Conservation (phyloP, 805 yeast genomes). For the Wickerhamiella domercqiae region DNA sequence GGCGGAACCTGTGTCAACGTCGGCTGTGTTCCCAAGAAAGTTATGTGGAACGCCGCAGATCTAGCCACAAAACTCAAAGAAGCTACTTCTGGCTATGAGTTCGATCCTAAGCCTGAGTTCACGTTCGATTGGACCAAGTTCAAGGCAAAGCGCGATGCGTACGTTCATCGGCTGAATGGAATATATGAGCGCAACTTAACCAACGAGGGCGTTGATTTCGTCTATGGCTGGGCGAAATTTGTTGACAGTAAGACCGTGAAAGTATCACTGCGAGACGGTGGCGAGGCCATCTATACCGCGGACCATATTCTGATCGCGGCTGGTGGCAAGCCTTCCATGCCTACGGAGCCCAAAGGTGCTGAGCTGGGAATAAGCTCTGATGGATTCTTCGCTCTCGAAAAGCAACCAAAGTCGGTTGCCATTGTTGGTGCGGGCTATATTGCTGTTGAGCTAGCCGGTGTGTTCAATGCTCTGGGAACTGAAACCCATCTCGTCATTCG, state of each 20-base stretch:
- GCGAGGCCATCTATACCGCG: constrained; percentile 48
- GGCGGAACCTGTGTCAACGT: constrained; percentile 99
- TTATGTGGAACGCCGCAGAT: constrained; percentile 97
- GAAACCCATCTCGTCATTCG: constrained; percentile 80
- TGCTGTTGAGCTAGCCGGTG: constrained; percentile 91
- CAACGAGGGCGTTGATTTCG: constrained; percentile 76
- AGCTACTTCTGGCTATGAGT: constrained; percentile 65
- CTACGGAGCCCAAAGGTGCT: constrained; percentile 59
- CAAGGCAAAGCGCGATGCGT: constrained; percentile 85
- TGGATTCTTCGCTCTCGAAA: constrained; percentile 68
- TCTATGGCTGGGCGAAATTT: constrained; percentile 79
- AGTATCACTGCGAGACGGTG: constrained; percentile 53
- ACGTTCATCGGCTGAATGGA: constrained; percentile 73
- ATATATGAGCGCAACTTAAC: constrained; percentile 77
- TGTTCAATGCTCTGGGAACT: constrained; percentile 74
- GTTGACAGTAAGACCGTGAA: constrained; percentile 40
- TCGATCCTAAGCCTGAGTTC: constrained; percentile 39
- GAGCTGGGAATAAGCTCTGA: constrained; percentile 78
- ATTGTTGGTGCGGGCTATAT: constrained; percentile 97
- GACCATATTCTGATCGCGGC: constrained; percentile 80
- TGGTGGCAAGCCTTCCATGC: constrained; percentile 74
- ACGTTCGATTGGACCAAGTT: constrained; percentile 71
- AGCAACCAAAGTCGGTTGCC: constrained; percentile 84
- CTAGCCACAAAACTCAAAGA: constrained; percentile 60
- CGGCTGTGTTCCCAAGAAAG: constrained; percentile 97